Base-by-base conservation (phyloP, 371 early-diverging fungal genomes). In the Syncephalis fuscata region DNA sequence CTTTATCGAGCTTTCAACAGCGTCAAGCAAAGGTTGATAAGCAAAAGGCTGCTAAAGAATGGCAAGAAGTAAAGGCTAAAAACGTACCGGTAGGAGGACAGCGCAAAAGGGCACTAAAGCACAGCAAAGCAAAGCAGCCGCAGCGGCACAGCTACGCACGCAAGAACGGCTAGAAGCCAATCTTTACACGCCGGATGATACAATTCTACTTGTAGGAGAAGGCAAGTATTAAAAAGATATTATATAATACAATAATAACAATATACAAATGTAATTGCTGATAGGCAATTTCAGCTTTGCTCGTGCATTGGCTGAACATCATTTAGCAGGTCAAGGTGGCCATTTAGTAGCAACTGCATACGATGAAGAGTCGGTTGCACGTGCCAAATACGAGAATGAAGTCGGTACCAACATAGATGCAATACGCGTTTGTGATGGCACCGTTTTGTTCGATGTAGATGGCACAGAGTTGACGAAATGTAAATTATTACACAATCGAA, bases 231-330 rank as follows among this genome's bases (percentile, higher is more conserved):
- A 45, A 22, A 38, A 44, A 20, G 21, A 24, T 39, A 16, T 22
- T 49, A 15, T 7, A 4, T 17, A 3, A 49, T 17, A 14, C 36
- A 8, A 48, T 17, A 39, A 4, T 0, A 19, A 23, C 8, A 15
- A 3, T 32, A 46, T 24, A 16, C 15, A 19, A 23, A 46, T 38
- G 16, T 32, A 4, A 32, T 7, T 32, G 32, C 11, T 32, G 32
- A 32, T 27, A 57, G 57, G 57, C 22, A 92, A 92, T 59, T 91
- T 92, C 51, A 83, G 84, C 21, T 92, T 89, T 64, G 79, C 92
- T 3, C 64, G 63, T 36, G 67, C 78, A 8, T 45, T 91, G 10
- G 75, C 71, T 1, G 65, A 71, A 15, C 57, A 74, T 45, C 59
- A 70, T 45, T 32, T 32, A 32, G 11, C 7, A 4, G 62, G 62